Base-by-base conservation (phyloP, 2,329 filamentous ascomycete species). In the Calonectria hawksworthii region DNA sequence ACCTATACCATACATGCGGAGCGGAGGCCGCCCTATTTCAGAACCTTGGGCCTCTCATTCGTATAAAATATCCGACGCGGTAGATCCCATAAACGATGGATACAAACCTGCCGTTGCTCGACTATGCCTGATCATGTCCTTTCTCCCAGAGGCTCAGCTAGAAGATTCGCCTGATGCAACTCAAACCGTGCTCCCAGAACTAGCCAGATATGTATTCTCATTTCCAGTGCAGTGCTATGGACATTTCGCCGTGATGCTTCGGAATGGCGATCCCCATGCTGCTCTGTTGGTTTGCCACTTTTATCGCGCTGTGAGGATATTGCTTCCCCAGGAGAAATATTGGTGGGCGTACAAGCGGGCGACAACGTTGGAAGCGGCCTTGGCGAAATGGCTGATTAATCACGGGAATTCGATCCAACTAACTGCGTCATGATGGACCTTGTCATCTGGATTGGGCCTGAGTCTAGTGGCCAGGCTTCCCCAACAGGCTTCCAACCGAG, bases 281-380 rank as follows among this genome's bases (percentile, higher is more conserved):
- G 14, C 32, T 10, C 34, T 68, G 9, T 28, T 68, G 28, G 18
- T 68, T 18, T 68, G 36, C 30, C 65, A 68, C 26, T 56, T 54
- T 41, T 68, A 54, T 23, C 47, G 65, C 3, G 50, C 65, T 13
- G 65, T 68, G 10, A 38, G 23, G 13, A 41, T 68, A 38, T 21
- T 68, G 2, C 34, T 68, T 21, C n/a, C 14, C 9, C 13, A 8
- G n/a, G n/a, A 28, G 4, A 18, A 54, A 8, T 68, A 68, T 23
- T 68, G 65, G 65, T 68, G 65, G 65, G 50, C 65, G 13, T 16
- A 21, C 8, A 56, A 56, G 16, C 50, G 65, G 7, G 50, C 65
- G 23, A 18, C 16, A 1, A 13, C 14, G 16, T 41, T 54, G 10
- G 65, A 68, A 44, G 23, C 65, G 3, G 5, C 2, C 1, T 41